These are phyloP conservation scores for Colletotrichum sp. DNA, from an alignment of 2,329 filamentous ascomycete species.

Conservation along the genomic window DNA sequence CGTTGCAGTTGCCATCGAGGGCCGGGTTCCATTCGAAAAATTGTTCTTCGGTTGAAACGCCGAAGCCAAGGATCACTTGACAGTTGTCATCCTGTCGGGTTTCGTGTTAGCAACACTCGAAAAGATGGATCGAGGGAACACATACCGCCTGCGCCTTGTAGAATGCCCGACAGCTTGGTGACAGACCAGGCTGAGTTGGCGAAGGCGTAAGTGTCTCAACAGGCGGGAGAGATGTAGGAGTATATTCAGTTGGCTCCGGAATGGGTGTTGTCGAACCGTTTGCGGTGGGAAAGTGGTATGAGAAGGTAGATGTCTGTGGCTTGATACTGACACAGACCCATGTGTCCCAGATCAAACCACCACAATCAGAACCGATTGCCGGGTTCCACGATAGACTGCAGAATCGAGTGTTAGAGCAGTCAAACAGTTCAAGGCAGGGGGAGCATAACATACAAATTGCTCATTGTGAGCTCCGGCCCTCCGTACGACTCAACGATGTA, in stretches of 20 bases:
- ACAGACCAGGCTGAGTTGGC: not conserved
- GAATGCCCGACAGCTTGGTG: constrained; percentile 12
- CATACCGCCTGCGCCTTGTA: not conserved
- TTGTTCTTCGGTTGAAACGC: constrained; percentile 24
- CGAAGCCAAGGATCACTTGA: constrained; percentile 9
- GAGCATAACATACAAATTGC: not conserved
- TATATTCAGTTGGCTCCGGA: not conserved
- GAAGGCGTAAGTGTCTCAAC: not conserved
- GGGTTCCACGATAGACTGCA: constrained; percentile 20
- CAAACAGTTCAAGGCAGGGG: not conserved
- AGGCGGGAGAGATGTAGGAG: not conserved
- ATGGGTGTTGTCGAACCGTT: not conserved
- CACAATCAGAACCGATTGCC: constrained; percentile 14
- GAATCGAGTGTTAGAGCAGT: not conserved
- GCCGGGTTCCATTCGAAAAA: constrained; percentile 32
- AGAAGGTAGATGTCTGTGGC: not conserved
- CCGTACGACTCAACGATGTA: not conserved
- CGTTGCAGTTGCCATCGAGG: constrained; percentile 26
- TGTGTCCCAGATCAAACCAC: not conserved
- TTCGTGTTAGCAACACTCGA: not conserved
- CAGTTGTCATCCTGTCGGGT: constrained; percentile 9
- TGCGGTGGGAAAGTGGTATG: not conserved
- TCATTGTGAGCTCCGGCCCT: not conserved
- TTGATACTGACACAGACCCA: not conserved
- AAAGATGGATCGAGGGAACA: not conserved